Evolutionary conservation across 192 early-diverging fungal genomes (phyloP), one percentile per base, ranked within the genome.

Genomic region (Physocladia obscura): DNA sequence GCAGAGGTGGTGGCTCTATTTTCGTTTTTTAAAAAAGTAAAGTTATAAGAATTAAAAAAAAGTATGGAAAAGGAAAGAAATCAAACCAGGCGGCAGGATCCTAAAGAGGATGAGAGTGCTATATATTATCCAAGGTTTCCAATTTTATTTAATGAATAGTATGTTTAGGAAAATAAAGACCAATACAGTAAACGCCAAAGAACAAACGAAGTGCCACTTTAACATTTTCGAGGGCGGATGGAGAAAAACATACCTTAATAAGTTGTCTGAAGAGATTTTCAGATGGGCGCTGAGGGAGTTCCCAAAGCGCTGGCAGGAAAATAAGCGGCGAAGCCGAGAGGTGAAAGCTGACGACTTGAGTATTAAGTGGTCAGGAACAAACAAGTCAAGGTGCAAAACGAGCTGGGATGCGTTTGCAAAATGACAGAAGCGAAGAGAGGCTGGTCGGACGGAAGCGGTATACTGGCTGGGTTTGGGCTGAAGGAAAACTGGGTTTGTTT

Each of bases 1-100:
- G 65, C 65, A 29, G 65, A 68, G 65, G 65, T 68, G 65, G 65
- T 39, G 65, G 65, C 65, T 68, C 65, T 68, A 35, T 51, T 44
- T 44, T 8, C n/a, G n/a, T n/a, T n/a, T n/a, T n/a, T n/a, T n/a
- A n/a, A 31, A 35, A 17, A 59, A 59, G 36, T 59, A 19, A 35
- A 1, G 24, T 13, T 5, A 17, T 29, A 2, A 11, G 17, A 26
- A 59, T 59, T 59, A 11, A 36, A 15, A 0, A 62, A 13, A 1
- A 11, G 63, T 30, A 17, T 2, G n/a, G 31, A 52, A 67, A 3
- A 44, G 34, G 13, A 67, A 52, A 11, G 22, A 19, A 22, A 22
- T 8, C 65, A 15, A 2, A 68, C 65, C 65, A 57, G 65, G 65
- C 65, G 65, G 65, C 65, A 68, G 56, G 65, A 68, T 68, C 51